phyloP scores from a whole-genome alignment of 2,329 filamentous ascomycete genomes.

The Aspergillus jensenii region DNA sequence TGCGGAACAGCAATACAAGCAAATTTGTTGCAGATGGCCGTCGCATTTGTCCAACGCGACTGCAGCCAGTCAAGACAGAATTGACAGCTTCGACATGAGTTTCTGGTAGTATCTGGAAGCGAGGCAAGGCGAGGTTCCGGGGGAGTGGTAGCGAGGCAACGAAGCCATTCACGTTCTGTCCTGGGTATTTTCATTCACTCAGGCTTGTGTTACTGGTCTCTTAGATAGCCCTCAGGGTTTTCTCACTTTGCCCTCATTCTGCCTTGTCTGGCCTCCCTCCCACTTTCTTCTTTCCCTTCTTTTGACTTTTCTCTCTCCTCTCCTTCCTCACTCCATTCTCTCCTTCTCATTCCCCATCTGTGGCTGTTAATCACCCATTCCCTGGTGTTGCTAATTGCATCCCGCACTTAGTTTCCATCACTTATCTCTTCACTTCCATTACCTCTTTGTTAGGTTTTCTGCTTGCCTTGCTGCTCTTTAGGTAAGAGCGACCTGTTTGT shows the following conservation, averaged over 20 bases:
- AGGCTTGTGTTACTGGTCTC: neutral
- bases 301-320: conserved; percentile 1
- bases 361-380: neutral
- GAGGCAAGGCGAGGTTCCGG: neutral
- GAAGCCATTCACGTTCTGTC: neutral
- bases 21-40: neutral
- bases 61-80: neutral
- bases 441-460: too few species aligned
- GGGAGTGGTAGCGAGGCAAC: too few species aligned
- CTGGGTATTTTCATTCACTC: conserved; percentile 1
- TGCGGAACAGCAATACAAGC: too few species aligned
- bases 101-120: neutral
- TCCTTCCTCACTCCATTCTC: neutral
- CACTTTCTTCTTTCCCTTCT: neutral
- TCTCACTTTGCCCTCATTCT: conserved; percentile 2
- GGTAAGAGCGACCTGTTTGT: neutral
- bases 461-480: neutral
- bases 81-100: neutral
- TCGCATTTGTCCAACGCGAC: neutral
- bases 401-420: neutral
- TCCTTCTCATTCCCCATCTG: neutral
- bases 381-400: neutral
- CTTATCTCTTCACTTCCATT: neutral
- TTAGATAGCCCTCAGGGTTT: neutral
- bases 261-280: neutral